These are phyloP conservation scores for Sporothrix phasma DNA, from an alignment of 2,329 filamentous ascomycete species.

Conservation along the genomic window DNA sequence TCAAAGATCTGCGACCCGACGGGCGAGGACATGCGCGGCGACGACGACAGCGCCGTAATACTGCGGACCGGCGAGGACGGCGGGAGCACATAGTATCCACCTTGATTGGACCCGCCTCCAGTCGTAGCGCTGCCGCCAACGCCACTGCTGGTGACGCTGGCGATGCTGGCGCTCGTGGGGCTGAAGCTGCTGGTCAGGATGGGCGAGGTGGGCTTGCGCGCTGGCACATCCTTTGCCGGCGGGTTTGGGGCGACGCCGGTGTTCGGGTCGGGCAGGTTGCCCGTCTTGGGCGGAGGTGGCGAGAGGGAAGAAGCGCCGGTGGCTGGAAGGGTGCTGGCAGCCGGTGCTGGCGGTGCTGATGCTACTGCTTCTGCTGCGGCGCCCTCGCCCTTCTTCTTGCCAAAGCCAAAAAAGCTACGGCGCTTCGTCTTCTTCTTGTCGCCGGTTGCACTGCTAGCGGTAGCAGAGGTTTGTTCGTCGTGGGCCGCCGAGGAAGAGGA, in stretches of 20 bases:
- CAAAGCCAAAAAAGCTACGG: slow-evolving; percentile 25
- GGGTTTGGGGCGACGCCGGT: slow-evolving; percentile 16
- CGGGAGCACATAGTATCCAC: slow-evolving; percentile 34
- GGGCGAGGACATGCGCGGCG: slow-evolving; percentile 67
- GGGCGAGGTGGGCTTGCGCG: slow-evolving; percentile 27
- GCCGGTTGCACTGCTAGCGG: slow-evolving; percentile 19
- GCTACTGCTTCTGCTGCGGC: not conserved
- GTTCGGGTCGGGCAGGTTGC: slow-evolving; percentile 20
- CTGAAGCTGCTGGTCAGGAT: slow-evolving; percentile 26
- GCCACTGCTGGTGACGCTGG: slow-evolving; percentile 35
- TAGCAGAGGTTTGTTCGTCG: not conserved
- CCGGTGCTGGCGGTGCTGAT: not conserved
- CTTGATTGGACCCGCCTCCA: slow-evolving; percentile 24
- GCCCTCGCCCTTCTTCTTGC: slow-evolving; percentile 34
- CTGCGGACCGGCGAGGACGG: slow-evolving; percentile 57
- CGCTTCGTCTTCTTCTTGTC: slow-evolving; percentile 28
- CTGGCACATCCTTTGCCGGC: slow-evolving; percentile 27
- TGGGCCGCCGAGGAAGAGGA: slow-evolving; percentile 12
- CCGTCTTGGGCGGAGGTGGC: slow-evolving; percentile 25
- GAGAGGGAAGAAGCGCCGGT: slow-evolving; percentile 22
- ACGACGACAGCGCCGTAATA: slow-evolving; percentile 44
- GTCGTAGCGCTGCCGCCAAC: not conserved
- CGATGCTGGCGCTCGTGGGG: slow-evolving; percentile 34
- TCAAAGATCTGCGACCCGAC: slow-evolving; percentile 81
- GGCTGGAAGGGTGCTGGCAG: slow-evolving; percentile 13